Base-by-base conservation (phyloP, 139 green algal genomes). In the Micractinium sp. region DNA sequence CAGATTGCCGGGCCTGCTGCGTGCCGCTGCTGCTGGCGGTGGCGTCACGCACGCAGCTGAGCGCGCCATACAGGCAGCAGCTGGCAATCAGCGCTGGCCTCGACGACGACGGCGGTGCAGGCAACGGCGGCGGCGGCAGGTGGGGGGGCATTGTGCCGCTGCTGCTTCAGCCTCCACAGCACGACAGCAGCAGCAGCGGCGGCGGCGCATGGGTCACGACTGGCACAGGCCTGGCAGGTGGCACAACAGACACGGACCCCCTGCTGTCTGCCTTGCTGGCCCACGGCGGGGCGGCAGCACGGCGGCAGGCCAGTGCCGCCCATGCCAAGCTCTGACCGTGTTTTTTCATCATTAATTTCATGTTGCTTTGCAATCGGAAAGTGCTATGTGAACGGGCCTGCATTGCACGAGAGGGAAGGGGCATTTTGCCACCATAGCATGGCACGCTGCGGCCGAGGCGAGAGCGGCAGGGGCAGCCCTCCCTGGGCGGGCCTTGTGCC, bases 1-100 rank as follows among this genome's bases (percentile, higher is more conserved):
- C 22, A 29, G 81, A 56, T 33, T 86, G 81, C 60, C 81, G 27
- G 12, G 33, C 81, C 15, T 85, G 79, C 81, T 3, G 77, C 77
- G 78, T 35, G 15, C 83, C 83, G 16, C 83, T 87, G 67, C 83
- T 87, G 66, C 67, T 87, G 39, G 83, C 38, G 25, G 83, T 87
- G 5, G 83, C 27, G 7, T 38, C 35, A 13, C 9, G n/a, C 1
- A 41, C 29, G 9, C 63, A 39, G 67, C 67, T 80, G 66, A 87
- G 66, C 31, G 31, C 83, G 18, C 83, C 83, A 0, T 60, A 53
- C 13, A 67, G 83, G 38, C 71, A 81, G 7, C 39, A 87, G 67
- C 66, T 87, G 29, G 83, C 66, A 1, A 27, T 36, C 19, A 61
- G 35, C 27, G 61, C 63, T 2, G 83, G 83, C 38, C 67, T 87